Conservation (phyloP, 139 green algal species). For the Volvox africanus region DNA sequence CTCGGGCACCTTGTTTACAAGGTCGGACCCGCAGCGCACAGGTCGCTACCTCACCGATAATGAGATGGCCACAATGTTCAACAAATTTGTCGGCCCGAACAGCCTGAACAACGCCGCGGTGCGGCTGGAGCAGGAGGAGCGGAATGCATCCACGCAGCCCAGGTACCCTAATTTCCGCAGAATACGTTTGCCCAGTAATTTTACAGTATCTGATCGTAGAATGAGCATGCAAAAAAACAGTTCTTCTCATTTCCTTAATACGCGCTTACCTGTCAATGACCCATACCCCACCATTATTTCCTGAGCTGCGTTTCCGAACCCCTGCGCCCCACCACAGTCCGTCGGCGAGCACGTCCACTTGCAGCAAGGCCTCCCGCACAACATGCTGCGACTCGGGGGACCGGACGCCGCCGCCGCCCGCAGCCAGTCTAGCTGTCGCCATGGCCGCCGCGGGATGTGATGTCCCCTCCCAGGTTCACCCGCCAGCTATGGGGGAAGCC, state of each 20-base stretch:
- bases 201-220: too few relatives aligned
- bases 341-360: neutral
- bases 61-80: constrained; percentile 20
- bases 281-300: too few relatives aligned
- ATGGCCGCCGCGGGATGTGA: constrained; percentile 9
- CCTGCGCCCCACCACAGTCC: neutral
- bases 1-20: neutral
- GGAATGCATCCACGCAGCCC: neutral
- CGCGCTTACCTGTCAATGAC: too few relatives aligned
- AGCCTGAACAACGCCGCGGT: constrained; percentile 30
- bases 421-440: constrained; percentile 6
- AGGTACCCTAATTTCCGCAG: neutral
- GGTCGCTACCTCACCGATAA: constrained; percentile 14
- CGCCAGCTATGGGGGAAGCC: neutral
- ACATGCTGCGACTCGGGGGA: constrained; percentile 8
- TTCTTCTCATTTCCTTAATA: too few relatives aligned
- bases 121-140: constrained; percentile 5
- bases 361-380: neutral
- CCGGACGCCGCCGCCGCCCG: neutral
- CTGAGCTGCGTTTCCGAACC: too few relatives aligned
- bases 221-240: too few relatives aligned
- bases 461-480: neutral
- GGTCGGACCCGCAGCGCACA: neutral
- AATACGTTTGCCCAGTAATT: neutral
- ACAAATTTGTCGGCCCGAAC: constrained; percentile 17